Base-by-base conservation (phyloP, 2,329 filamentous ascomycete species). In the Stemphylium vesicarium region DNA sequence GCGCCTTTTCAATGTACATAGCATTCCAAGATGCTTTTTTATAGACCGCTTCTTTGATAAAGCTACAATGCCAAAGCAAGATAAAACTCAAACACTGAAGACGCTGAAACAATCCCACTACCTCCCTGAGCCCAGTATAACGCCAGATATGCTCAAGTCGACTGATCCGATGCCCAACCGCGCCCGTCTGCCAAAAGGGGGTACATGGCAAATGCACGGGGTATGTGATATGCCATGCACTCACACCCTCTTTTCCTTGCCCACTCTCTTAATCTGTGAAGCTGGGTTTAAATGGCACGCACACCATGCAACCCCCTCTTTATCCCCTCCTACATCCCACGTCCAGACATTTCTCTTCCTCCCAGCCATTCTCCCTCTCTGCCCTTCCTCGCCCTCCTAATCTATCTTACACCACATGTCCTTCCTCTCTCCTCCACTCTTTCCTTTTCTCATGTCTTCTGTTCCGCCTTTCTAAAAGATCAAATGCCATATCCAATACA, bases 401-500 rank as follows among this genome's bases (percentile, higher is more conserved):
- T 16, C 5, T 15, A 18, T 4, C 7, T 10, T 32, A 5, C 4
- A 29, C 8, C 26, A 9, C 26, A 11, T 9, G 10, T 2, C 15
- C 8, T 8, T 26, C 11, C 13, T 36, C 16, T 36, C 2, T 9
- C 12, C 9, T 8, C 35, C 4, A 6, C 13, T 10, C 13, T 43
- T 6, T 13, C 10, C 5, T 42, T 6, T 24, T 24, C 4, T 24
- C 6, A 7, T 24, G 2, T 2, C 22, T 8, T 8, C 22, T 24
- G 16, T 2, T 24, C 43, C 8, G 22, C 5, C n/a, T 8, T 1
- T 26, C 41, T 15, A 58, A 9, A 58, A 58, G 1, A 73, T 29
- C 49, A 71, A 58, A 39, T 62, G 57, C 64, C 83, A 78, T 11
- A 88, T 78, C 71, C 92, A 92, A 77, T 91, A 98, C 35, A 96